Evolutionary conservation across 441 rosid species (phyloP).

Genomic region (Iberis amara): DNA sequence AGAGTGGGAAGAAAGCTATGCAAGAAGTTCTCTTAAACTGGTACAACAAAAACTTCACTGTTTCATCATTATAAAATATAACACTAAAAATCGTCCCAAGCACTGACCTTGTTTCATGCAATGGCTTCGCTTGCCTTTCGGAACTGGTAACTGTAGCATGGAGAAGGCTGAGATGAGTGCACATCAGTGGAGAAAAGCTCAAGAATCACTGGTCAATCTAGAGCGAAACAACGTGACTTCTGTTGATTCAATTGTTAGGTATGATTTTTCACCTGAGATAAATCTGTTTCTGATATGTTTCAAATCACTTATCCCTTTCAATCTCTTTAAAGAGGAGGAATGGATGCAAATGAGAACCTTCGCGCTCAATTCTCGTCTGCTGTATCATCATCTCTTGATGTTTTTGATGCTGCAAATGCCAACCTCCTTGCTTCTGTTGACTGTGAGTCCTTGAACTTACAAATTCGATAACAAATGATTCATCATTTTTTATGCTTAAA

Average conservation of each 20-base stretch:
- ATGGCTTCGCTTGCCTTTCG: constrained; percentile 18
- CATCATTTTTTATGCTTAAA: background rate
- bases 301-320: constrained; percentile 16
- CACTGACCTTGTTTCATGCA: constrained; percentile 1
- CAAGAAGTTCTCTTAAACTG: constrained; percentile 76
- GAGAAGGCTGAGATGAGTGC: constrained; percentile 69
- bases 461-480: constrained; percentile 1
- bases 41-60: constrained; percentile 36
- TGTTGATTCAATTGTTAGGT: constrained; percentile 83
- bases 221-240: constrained; percentile 80
- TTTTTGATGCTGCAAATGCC: constrained; percentile 56
- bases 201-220: constrained; percentile 70
- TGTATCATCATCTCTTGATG: constrained; percentile 63
- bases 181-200: constrained; percentile 83
- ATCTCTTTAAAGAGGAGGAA: constrained; percentile 53
- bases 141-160: constrained; percentile 47
- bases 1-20: constrained; percentile 66
- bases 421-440: constrained; percentile 65
- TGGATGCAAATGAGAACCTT: constrained; percentile 64
- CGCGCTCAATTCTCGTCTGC: constrained; percentile 63
- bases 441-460: constrained; percentile 42
- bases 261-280: constrained; percentile 16
- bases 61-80: constrained; percentile 3
- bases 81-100: constrained; percentile 1
- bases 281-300: constrained; percentile 2